phyloP scores from a whole-genome alignment of 176 grass and related monocot genomes.

The Rhipidocladum racemiflorum region DNA sequence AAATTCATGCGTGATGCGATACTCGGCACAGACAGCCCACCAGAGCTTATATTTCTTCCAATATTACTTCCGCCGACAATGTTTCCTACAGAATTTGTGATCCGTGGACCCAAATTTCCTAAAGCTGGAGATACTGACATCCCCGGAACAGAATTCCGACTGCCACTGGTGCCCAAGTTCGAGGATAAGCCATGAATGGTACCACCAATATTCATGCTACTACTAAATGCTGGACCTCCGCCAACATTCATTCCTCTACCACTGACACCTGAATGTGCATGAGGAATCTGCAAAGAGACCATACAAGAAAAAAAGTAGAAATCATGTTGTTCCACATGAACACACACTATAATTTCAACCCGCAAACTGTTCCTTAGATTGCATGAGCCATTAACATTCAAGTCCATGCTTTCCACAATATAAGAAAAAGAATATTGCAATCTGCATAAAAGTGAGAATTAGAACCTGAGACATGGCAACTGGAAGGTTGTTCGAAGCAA shows the following conservation, averaged over 20 bases:
- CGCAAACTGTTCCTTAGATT: slow-evolving; percentile 18
- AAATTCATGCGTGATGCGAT: slow-evolving; percentile 74
- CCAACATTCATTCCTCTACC: slow-evolving; percentile 80
- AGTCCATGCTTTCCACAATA: background rate
- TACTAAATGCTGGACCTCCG: slow-evolving; percentile 70
- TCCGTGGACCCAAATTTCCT: slow-evolving; percentile 69
- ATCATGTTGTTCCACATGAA: slow-evolving; percentile 25
- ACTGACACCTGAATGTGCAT: slow-evolving; percentile 73
- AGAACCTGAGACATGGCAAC: slow-evolving; percentile 89
- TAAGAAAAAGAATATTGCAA: background rate
- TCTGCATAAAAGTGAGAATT: slow-evolving; percentile 22
- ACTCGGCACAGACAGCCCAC: slow-evolving; percentile 63
- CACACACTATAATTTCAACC: slow-evolving; percentile 8
- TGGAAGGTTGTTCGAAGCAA: slow-evolving; percentile 79
- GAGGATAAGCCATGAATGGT: slow-evolving; percentile 79
- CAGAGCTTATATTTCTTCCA: slow-evolving; percentile 89
- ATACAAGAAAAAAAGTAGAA: slow-evolving; percentile 12
- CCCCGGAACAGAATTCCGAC: slow-evolving; percentile 72
- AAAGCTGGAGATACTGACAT: slow-evolving; percentile 71
- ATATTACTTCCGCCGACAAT: slow-evolving; percentile 74
- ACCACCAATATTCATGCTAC: slow-evolving; percentile 75
- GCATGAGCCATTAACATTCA: background rate
- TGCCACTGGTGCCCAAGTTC: slow-evolving; percentile 57
- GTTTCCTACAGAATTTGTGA: slow-evolving; percentile 68
- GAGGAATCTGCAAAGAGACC: slow-evolving; percentile 63